A percentile compares a stretch with the other conserved stretches of the same genome.
These are phyloP conservation scores for Leccinum uliginosum DNA, from an alignment of 768 basidiomycete genomes.

Conservation along the genomic window DNA sequence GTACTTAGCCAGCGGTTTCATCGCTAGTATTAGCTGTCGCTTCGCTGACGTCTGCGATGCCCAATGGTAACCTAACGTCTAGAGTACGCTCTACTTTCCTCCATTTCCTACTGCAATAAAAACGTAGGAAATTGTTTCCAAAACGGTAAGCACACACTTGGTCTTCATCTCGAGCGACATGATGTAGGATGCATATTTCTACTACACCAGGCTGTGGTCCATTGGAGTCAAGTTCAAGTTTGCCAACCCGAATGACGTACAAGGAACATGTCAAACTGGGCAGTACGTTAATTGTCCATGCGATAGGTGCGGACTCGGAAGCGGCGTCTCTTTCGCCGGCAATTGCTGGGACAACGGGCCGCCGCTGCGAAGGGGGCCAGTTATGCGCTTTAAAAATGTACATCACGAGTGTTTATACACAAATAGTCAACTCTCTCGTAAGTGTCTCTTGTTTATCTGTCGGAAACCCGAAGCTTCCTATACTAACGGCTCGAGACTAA, in stretches of 20 bases:
- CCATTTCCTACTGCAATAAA: background rate
- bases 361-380: background rate
- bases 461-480: too few species aligned
- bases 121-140: background rate
- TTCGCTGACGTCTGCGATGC: background rate
- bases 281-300: background rate
- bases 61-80: background rate
- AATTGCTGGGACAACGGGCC: background rate
- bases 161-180: background rate
- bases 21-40: background rate
- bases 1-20: background rate
- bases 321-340: background rate
- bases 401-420: background rate
- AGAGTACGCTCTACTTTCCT: background rate
- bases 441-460: too few species aligned
- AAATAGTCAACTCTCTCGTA: too few species aligned
- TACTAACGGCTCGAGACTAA: too few species aligned
- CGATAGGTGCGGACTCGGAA: background rate
- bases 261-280: background rate
- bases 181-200: background rate
- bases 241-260: background rate
- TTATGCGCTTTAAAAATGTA: background rate
- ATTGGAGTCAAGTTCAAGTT: too few species aligned
- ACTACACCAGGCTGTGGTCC: background rate
- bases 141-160: background rate